phyloP scores from a whole-genome alignment of 1,139 yeast genomes.

The Sugiyamaella castrensis region DNA sequence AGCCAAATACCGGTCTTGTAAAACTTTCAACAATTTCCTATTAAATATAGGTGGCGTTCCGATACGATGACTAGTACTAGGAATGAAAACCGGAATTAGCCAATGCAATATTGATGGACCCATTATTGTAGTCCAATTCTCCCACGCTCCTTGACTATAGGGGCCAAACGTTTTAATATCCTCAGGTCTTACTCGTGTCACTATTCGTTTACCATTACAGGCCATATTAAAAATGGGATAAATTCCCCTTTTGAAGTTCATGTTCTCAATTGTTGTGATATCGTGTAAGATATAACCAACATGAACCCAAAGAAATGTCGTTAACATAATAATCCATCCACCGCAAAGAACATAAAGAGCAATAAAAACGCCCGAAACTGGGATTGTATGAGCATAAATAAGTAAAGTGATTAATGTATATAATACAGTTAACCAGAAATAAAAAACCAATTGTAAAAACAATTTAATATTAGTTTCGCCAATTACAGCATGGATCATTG shows the following conservation, averaged over 20 bases:
- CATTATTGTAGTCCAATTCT: constrained; percentile 36
- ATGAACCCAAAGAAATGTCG: constrained; percentile 35
- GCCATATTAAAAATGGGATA: constrained; percentile 33
- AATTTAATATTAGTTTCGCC: constrained; percentile 76
- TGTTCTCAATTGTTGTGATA: constrained; percentile 39
- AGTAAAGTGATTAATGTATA: constrained; percentile 35
- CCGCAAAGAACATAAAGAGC: constrained; percentile 34
- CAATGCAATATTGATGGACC: constrained; percentile 38
- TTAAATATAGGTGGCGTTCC: constrained; percentile 24
- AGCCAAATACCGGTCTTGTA: constrained; percentile 25
- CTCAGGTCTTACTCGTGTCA: constrained; percentile 22
- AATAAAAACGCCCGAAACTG: constrained; percentile 21
- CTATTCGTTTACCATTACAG: constrained; percentile 29
- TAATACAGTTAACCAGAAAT: constrained; percentile 47
- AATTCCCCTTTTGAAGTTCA: constrained; percentile 27
- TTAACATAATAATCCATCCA: constrained; percentile 25
- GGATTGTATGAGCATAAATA: constrained; percentile 28
- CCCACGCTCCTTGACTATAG: constrained; percentile 33
- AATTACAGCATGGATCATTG: constrained; percentile 85
- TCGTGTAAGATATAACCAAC: constrained; percentile 29
- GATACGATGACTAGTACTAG: not conserved
- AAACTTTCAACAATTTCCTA: constrained; percentile 22
- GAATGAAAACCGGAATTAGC: constrained; percentile 34
- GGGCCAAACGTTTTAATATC: constrained; percentile 31
- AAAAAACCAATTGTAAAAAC: constrained; percentile 67